Evolutionary conservation across 768 basidiomycete genomes (phyloP).

Genomic region (Austroboletus eburneus): DNA sequence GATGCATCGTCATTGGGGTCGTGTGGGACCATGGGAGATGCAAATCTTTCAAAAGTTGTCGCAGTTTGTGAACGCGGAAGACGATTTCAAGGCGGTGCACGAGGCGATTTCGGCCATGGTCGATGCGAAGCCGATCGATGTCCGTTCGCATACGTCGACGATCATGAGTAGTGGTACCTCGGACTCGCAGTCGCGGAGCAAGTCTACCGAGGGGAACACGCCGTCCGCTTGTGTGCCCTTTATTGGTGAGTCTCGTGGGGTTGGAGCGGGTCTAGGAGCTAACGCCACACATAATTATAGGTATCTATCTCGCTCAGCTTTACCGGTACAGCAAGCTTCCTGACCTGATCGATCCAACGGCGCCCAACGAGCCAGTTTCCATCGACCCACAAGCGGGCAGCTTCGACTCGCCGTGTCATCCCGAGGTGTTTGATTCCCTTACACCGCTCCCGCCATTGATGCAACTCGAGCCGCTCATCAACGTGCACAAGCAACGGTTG

Average conservation of each 20-base stretch:
- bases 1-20: conserved; percentile 64
- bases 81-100: conserved; percentile 75
- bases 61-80: conserved; percentile 54
- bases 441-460: conserved; percentile 71
- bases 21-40: conserved; percentile 64
- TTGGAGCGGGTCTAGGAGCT: background rate
- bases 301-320: conserved; percentile 74
- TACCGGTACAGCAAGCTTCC: conserved; percentile 63
- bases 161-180: conserved; percentile 46
- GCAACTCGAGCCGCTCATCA: conserved; percentile 81
- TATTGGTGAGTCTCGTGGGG: conserved; percentile 51
- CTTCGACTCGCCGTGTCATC: conserved; percentile 67
- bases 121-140: conserved; percentile 59
- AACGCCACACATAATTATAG: conserved; percentile 32
- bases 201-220: conserved; percentile 39
- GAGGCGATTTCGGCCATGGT: conserved; percentile 58
- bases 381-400: conserved; percentile 59
- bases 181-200: conserved; percentile 34
- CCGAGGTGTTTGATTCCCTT: conserved; percentile 74
- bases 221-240: conserved; percentile 74
- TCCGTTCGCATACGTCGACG: conserved; percentile 50
- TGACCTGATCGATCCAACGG: conserved; percentile 79
- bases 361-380: conserved; percentile 63
- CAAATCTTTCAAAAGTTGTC: conserved; percentile 73
- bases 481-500: conserved; percentile 83